Evolutionary conservation across 331 rosid species (phyloP), one percentile per base, ranked within the genome.

Genomic region (Telfairia occidentalis): DNA sequence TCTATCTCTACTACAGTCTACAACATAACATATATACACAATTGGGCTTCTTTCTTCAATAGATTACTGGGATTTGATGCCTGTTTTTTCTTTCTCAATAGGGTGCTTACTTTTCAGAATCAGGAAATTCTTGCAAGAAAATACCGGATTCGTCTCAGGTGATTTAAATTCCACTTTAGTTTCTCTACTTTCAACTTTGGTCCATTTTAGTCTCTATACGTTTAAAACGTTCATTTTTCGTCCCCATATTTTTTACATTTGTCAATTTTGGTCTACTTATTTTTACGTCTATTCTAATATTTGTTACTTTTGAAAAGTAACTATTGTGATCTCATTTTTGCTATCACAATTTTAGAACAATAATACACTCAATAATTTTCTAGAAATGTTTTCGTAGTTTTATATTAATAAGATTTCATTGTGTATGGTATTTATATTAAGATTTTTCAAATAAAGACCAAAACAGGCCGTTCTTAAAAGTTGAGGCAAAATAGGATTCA

Each of bases 121-220:
- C 89, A 86, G 79, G 97, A 95, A 59, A 54, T 84, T 81, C 92
- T 95, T 0, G 97, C 96, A 1, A 85, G 80, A 38, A 95, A 92
- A 87, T 92, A 92, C 61, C 76, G 99, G 75, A 90, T 95, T 77
- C 92, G 96, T 55, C 82, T 92, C 32, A 90, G 96, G 99, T 95
- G 85, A 81, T 4, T 34, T 76, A 3, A 60, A 38, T 65, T 21
- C n/a, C n/a, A n/a, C n/a, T n/a, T n/a, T 28, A 28, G 30, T 26
- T 3, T 1, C 7, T 10, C 8, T 55, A 24, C 1, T 12, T 26
- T 57, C 2, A 26, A 10, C 0, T 13, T 1, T 28, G 12, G 37
- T 28, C 6, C 5, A 2, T 30, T 29, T 28, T 29, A 40, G 29
- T 12, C 21, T 9, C 19, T 53, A 13, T 8, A 53, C 1, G 8